Percentiles rank a stretch among this genome's conserved stretches.
Conservation (phyloP, 176 grass and related monocot species). For the Triticum monococcum region DNA sequence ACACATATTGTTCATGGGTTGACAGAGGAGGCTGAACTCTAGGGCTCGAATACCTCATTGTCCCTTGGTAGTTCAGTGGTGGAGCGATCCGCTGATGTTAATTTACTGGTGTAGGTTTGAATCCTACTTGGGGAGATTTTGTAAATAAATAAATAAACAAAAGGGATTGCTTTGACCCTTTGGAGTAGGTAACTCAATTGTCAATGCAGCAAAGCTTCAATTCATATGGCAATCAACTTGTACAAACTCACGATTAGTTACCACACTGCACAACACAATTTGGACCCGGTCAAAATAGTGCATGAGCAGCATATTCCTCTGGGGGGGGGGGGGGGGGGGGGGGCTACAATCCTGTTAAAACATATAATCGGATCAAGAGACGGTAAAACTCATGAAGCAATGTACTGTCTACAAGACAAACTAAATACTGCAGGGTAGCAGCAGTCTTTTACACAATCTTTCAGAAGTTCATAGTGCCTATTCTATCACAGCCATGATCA, state of each 20-base stretch:
- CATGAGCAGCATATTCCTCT: no score
- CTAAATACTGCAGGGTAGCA: background rate
- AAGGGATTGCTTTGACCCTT: background rate
- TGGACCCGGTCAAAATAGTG: no score
- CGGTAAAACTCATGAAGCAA: background rate
- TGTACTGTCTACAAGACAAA: background rate
- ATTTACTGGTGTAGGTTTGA: background rate
- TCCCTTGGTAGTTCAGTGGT: background rate
- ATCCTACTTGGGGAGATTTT: background rate
- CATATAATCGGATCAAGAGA: background rate
- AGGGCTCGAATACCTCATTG: background rate
- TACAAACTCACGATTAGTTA: background rate
- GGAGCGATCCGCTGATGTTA: background rate
- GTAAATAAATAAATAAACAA: background rate
- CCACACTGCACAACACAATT: no score
- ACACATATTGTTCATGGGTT: slow-evolving; percentile 8
- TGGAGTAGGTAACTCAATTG: background rate
- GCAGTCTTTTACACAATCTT: background rate
- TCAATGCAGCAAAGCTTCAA: background rate
- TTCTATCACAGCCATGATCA: background rate
- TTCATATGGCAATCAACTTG: background rate
- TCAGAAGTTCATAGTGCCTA: background rate
- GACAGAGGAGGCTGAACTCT: background rate
- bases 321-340: no score
- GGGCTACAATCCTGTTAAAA: background rate